Conservation (phyloP, 768 basidiomycete species). For the Albatrellus ellisii region DNA sequence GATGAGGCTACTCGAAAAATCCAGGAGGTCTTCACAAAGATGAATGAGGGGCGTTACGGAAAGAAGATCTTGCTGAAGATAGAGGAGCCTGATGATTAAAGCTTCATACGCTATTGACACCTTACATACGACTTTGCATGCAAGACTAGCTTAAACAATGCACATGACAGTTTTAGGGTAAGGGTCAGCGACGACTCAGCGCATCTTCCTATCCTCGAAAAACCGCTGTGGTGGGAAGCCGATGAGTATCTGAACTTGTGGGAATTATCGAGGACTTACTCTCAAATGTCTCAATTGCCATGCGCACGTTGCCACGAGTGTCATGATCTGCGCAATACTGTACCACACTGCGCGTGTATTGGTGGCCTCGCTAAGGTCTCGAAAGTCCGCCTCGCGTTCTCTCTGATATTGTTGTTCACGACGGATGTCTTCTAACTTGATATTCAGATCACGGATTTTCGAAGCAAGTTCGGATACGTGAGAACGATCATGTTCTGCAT, state of each 20-base stretch:
- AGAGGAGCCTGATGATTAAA: constrained; percentile 17
- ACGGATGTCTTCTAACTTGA: constrained; percentile 84
- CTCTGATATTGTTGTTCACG: constrained; percentile 97
- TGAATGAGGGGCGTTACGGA: constrained; percentile 27
- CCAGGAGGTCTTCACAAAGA: constrained; percentile 20
- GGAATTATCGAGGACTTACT: constrained; percentile 29
- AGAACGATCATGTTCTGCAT: constrained; percentile 75
- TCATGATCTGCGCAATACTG: constrained; percentile 74
- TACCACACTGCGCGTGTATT: constrained; percentile 96
- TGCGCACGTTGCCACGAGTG: constrained; percentile 71
- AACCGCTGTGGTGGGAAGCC: constrained; percentile 39
- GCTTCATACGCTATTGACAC: too few relatives aligned
- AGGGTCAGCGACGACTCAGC: too few relatives aligned
- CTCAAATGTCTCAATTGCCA: constrained; percentile 93
- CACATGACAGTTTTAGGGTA: too few relatives aligned
- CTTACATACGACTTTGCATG: too few relatives aligned
- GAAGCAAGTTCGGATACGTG: constrained; percentile 73
- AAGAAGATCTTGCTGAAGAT: constrained; percentile 36
- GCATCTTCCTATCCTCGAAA: constrained; percentile 78
- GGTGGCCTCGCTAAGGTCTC: constrained; percentile 79
- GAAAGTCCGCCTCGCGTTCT: constrained; percentile 84
- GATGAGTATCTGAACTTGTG: not conserved
- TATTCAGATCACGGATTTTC: constrained; percentile 86
- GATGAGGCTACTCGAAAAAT: constrained; percentile 23
- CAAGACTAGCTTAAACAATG: too few relatives aligned